phyloP scores from a whole-genome alignment of 1,139 yeast genomes.

The Hyphopichia khmerensis region DNA sequence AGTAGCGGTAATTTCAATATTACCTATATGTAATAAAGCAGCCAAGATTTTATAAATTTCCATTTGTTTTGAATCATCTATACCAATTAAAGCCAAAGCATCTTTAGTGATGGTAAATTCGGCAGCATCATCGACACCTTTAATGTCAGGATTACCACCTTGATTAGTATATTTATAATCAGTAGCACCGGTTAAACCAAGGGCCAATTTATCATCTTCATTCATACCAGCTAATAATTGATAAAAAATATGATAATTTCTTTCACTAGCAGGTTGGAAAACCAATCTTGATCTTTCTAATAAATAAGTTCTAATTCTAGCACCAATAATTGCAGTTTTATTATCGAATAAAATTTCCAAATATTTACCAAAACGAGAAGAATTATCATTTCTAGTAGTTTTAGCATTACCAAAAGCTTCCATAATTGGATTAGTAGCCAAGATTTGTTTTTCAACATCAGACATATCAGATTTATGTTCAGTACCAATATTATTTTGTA shows the following conservation, averaged over 20 bases:
- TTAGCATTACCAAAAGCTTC: constrained; percentile 99
- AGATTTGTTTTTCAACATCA: constrained; percentile 87
- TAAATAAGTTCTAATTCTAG: constrained; percentile 87
- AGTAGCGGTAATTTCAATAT: constrained; percentile 82
- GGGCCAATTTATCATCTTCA: constrained; percentile 53
- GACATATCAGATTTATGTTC: constrained; percentile 72
- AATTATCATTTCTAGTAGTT: constrained; percentile 95
- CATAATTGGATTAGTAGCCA: constrained; percentile 98
- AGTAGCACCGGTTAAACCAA: constrained; percentile 62
- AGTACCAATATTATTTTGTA: constrained; percentile 35
- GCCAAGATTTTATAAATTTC: constrained; percentile 80
- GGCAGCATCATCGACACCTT: constrained; percentile 76
- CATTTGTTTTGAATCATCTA: constrained; percentile 56
- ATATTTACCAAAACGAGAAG: constrained; percentile 96
- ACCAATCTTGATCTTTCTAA: constrained; percentile 93
- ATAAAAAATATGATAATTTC: constrained; percentile 94
- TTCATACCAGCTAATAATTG: constrained; percentile 82
- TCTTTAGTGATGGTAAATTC: constrained; percentile 75
- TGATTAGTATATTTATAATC: constrained; percentile 86
- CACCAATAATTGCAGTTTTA: constrained; percentile 81
- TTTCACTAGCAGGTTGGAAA: constrained; percentile 83
- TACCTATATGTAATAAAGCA: constrained; percentile 90
- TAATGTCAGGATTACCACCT: constrained; percentile 76
- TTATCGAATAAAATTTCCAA: constrained; percentile 84
- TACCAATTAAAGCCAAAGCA: constrained; percentile 80